Base-by-base conservation (phyloP, 345 rosid species). In the Aquilaria yunnanensis region DNA sequence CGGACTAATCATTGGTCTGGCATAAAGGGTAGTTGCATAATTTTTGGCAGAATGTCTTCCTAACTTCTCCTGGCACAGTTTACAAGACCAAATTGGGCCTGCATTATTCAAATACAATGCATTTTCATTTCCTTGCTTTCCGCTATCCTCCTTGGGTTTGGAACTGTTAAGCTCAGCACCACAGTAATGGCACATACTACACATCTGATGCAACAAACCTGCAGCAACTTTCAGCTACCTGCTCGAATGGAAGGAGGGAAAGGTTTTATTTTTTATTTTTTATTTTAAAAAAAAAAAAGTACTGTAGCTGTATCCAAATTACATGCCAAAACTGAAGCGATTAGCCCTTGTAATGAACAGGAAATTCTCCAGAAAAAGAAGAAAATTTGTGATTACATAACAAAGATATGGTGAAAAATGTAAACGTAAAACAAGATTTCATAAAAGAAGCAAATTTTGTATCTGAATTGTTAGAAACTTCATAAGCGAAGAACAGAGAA, bases 1-100 rank as follows among this genome's bases (percentile, higher is more conserved):
- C 30, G 93, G 87, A 73, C 85, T 82, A 73, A 81, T 83, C 68
- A 76, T 67, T 33, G 83, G 81, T 12, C 75, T 70, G 61, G 65
- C 56, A 46, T 31, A 66, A 9, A 66, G 71, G 73, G 67, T 76
- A 54, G 30, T 34, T 34, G 62, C 69, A 56, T 72, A 76, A 12
- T 31, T 66, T 63, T 70, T 79, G 33, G 56, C 29, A 47, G 48
- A 64, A 49, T 68, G 75, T 61, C 54, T 55, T 49, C 67, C 74
- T n/a, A 59, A 75, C 78, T 68, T 80, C 75, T 81, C 85, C 50
- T 70, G 75, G 67, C 87, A 88, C 68, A 71, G 51, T 78, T 75
- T 75, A 76, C 81, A 82, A 51, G 78, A 70, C 70, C 73, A 66
- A 61, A 51, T 43, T 43, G 59, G 45, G 49, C 63, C 72, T 54